phyloP scores from a whole-genome alignment of 2,329 filamentous ascomycete species.

The Pezicula carpinea region DNA sequence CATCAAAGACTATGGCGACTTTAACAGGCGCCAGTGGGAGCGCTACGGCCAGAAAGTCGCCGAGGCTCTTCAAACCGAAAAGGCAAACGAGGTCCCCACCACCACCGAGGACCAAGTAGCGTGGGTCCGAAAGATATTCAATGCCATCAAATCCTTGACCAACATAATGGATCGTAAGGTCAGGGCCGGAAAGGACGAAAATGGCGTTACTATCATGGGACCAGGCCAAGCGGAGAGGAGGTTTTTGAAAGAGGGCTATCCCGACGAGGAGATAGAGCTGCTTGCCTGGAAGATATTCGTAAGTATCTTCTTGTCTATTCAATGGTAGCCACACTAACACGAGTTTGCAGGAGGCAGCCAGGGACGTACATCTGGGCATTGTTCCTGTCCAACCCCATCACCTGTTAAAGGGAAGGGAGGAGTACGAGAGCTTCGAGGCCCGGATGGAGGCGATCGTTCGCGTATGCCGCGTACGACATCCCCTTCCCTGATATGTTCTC shows the following conservation, averaged over 20 bases:
- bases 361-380: slow-evolving; percentile 1
- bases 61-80: no score
- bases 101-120: no score
- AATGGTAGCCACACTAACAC: no score
- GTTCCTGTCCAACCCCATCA: slow-evolving; percentile 3
- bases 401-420: not conserved
- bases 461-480: slow-evolving; percentile 10
- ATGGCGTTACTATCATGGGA: slow-evolving; percentile 1
- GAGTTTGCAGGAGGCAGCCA: no score
- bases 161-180: no score
- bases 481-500: not conserved
- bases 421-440: slow-evolving; percentile 5
- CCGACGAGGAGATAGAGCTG: slow-evolving; percentile 7
- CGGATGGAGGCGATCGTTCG: slow-evolving; percentile 12
- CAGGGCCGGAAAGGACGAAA: slow-evolving; percentile 2
- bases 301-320: slow-evolving; percentile 2
- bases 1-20: no score
- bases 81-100: no score
- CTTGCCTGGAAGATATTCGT: slow-evolving; percentile 18
- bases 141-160: no score
- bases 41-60: no score
- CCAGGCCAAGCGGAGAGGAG: slow-evolving; percentile 13
- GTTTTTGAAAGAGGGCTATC: slow-evolving; percentile 9
- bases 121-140: no score
- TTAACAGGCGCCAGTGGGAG: no score